Evolutionary conservation across 495 filamentous ascomycete genomes (phyloP), one percentile per base, ranked within the genome.

Genomic region (Penicillium cataractarum): DNA sequence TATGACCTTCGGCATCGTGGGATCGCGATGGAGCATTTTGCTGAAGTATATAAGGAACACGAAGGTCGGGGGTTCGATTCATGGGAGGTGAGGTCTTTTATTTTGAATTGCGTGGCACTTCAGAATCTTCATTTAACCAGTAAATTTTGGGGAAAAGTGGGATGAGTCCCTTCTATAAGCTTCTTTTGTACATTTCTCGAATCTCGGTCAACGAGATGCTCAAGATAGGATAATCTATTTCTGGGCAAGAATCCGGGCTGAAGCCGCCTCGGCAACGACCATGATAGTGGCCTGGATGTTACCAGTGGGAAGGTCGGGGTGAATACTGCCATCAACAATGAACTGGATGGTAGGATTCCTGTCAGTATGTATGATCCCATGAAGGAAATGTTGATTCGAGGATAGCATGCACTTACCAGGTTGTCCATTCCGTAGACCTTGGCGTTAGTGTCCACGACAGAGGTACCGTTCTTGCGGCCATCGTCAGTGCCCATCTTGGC

Each of bases 371-470:
- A 17, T 52, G 15, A 29, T 32, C 10, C 4, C 26, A 32, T 3
- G 49, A 52, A 31, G 0, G 13, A 21, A 9, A 17, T 29, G 49
- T 7, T 6, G 6, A 8, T 31, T 4, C 2, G 15, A 15, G 0
- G 13, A 10, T 29, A 4, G 15, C 1, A 6, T 12, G 6, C 0
- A 63, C 65, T 56, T 66, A 81, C 78, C 58, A 91, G 75, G 76
- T 90, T 91, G 66, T 89, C 84, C 9, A 83, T 90, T 57, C 89
- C 89, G 56, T 88, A 92, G 53, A 91, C 88, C 72, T 85, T 83
- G 56, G 87, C 82, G 79, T 90, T 83, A 40, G 79, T 74, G 63
- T 92, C 89, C n/a, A 92, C 89, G 29, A 92, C 89, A 12, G 84
- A 77, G n/a, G 84, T 83, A 52, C 89, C 89, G 26, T 78, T 78